Percentiles rank a stretch among this genome's conserved stretches.
Conservation (phyloP, 225 moss, liverwort and hornwort genomes). For the Anthoceros angustus region DNA sequence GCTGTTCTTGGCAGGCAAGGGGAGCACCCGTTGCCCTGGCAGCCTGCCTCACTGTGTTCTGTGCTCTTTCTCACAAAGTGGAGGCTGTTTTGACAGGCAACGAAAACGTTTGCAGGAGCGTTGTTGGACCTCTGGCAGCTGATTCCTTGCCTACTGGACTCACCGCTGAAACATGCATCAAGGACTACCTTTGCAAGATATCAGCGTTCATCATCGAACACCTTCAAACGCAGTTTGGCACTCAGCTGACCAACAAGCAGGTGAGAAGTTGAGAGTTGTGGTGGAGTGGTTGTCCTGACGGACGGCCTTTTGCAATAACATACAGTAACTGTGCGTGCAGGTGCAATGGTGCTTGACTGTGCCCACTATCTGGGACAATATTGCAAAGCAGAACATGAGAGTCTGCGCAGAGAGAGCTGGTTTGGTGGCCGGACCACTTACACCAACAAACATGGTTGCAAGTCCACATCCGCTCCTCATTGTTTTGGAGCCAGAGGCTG, state of each 20-base stretch:
- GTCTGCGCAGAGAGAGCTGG: conserved; percentile 27
- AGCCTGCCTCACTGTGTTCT: too few relatives aligned
- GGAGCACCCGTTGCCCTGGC: too few relatives aligned
- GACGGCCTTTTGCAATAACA: too few relatives aligned
- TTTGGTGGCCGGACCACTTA: conserved; percentile 17
- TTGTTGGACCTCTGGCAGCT: conserved; percentile 11
- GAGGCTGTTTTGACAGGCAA: conserved; percentile 13
- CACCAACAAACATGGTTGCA: neutral
- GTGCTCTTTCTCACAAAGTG: too few relatives aligned
- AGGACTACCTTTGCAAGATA: conserved; percentile 35
- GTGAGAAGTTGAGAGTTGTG: neutral
- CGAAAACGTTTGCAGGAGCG: neutral
- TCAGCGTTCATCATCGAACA: conserved; percentile 12
- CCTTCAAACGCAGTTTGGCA: conserved; percentile 13
- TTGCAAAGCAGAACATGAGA: neutral
- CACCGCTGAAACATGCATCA: conserved; percentile 14
- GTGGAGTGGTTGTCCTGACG: too few relatives aligned
- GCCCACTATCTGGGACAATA: neutral
- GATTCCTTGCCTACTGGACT: conserved; percentile 22
- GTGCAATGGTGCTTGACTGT: conserved; percentile 35
- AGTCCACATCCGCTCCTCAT: conserved; percentile 26
- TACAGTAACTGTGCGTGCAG: neutral
- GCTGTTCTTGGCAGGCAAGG: conserved; percentile 24
- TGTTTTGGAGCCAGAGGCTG: conserved; percentile 53
- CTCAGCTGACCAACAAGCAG: conserved; percentile 8